Percentiles rank a stretch among this genome's conserved stretches.
Evolutionary conservation across 176 grass and related monocot genomes (phyloP).

Genomic region (Saccharum spontaneum): DNA sequence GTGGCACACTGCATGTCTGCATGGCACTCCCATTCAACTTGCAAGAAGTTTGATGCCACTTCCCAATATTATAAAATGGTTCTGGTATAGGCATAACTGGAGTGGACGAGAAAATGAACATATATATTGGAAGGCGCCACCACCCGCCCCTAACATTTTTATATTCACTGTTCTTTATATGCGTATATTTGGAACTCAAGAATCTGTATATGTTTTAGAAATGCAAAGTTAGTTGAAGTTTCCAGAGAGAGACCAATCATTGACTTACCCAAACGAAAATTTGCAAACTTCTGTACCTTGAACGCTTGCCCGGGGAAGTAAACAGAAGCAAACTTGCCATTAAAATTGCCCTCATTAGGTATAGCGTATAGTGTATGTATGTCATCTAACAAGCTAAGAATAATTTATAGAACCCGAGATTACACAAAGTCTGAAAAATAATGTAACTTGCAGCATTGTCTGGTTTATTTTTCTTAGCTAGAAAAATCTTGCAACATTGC

Average conservation of each 20-base stretch:
- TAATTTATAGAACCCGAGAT: not conserved
- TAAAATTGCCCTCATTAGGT: not conserved
- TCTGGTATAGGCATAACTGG: not conserved
- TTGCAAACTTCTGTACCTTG: not conserved
- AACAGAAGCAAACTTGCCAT: not conserved
- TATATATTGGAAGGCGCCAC: not conserved
- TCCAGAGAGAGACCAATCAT: slow-evolving; percentile 12
- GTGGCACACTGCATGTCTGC: not conserved
- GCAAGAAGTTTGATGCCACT: slow-evolving; percentile 22
- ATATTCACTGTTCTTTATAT: not conserved
- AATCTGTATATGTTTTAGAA: not conserved
- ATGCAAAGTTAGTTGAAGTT: slow-evolving; percentile 24
- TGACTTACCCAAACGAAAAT: not conserved
- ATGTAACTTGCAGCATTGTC: slow-evolving; percentile 7
- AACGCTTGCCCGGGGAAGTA: not conserved
- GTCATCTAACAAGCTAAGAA: not conserved
- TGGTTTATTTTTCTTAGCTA: not conserved
- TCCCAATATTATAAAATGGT: slow-evolving; percentile 9
- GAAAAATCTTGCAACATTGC: slow-evolving; percentile 9
- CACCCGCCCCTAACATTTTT: not conserved
- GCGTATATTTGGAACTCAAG: too few species aligned
- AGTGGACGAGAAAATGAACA: slow-evolving; percentile 1
- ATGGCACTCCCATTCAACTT: not conserved
- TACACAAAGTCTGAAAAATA: slow-evolving; percentile 9
- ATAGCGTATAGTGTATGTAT: not conserved